Evolutionary conservation across 257 asterid species (phyloP).

Genomic region (Orobanche coerulescens): DNA sequence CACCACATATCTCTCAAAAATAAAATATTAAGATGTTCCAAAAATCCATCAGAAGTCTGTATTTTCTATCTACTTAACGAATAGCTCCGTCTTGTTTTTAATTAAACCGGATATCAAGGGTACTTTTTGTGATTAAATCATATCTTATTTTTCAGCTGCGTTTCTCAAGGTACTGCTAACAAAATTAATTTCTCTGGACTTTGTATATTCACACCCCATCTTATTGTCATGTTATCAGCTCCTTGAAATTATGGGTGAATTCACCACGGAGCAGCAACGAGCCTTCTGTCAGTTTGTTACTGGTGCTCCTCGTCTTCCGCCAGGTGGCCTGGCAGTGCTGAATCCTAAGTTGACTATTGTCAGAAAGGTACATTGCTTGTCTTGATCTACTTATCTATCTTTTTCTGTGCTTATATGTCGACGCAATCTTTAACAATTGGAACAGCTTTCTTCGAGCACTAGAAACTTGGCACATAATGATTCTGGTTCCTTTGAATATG

Average conservation of each 20-base stretch:
- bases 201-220: neutral
- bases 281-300: conserved; percentile 90
- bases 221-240: conserved; percentile 31
- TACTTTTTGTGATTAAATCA: neutral
- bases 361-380: conserved; percentile 48
- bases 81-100: too few species aligned
- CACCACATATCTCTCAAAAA: neutral
- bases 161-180: neutral
- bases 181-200: neutral
- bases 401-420: neutral
- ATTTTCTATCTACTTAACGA: too few species aligned
- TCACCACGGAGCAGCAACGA: conserved; percentile 75
- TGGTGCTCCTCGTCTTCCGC: conserved; percentile 89
- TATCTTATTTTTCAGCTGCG: too few species aligned
- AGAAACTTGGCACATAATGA: conserved; percentile 36
- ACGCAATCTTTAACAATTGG: neutral
- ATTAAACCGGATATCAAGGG: neutral
- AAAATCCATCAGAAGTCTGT: too few species aligned
- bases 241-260: conserved; percentile 78
- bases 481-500: conserved; percentile 51
- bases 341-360: conserved; percentile 86
- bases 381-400: neutral
- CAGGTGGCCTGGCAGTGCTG: conserved; percentile 76
- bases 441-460: conserved; percentile 32
- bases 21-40: too few species aligned